Evolutionary conservation across 2,329 filamentous ascomycete genomes (phyloP), one percentile per base, ranked within the genome.

Genomic region (Fusarium lateritium): DNA sequence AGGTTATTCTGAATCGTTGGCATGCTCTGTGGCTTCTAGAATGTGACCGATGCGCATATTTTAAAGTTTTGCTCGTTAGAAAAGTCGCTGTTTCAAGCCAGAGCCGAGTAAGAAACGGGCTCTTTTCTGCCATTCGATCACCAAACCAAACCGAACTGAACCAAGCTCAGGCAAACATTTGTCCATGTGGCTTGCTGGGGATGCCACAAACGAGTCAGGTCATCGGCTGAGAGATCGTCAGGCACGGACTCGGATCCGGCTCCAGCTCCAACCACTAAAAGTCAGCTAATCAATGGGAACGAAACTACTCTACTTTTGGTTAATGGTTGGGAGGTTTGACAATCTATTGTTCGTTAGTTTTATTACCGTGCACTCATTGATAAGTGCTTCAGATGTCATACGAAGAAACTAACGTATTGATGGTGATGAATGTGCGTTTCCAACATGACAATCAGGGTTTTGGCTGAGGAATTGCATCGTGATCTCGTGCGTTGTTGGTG

Each of bases 191-290:
- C 53, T 70, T 51, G 46, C 24, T 63, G 36, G 36, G 21, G 19
- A 36, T 31, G 44, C 47, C 33, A 31, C 24, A 55, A 31, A 50
- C 68, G 72, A 74, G 72, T 74, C 70, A 74, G 61, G 70, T 40
- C 55, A 61, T 59, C 52, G 53, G 45, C 62, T 62, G 56, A 56
- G 33, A 69, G 72, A 74, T 74, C 68, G 68, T 59, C 65, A 74
- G 72, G 72, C 72, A 74, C 72, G 63, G 68, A 70, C 70, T 69
- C 46, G 56, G 55, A 49, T 43, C 70, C 52, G 44, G 62, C 54
- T 61, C 43, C 14, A 58, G 47, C 57, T 56, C 50, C 49, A 36
- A 50, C 59, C 50, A 65, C 49, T 62, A 45, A 62, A 21, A 53
- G 39, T 46, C 46, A 54, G 40, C 56, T 44, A 62, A 38, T 11